A percentile compares a stretch with the other conserved stretches of the same genome.
Conservation (phyloP, 1,284 basidiomycete genomes). For the Rhodotorula sp. region DNA sequence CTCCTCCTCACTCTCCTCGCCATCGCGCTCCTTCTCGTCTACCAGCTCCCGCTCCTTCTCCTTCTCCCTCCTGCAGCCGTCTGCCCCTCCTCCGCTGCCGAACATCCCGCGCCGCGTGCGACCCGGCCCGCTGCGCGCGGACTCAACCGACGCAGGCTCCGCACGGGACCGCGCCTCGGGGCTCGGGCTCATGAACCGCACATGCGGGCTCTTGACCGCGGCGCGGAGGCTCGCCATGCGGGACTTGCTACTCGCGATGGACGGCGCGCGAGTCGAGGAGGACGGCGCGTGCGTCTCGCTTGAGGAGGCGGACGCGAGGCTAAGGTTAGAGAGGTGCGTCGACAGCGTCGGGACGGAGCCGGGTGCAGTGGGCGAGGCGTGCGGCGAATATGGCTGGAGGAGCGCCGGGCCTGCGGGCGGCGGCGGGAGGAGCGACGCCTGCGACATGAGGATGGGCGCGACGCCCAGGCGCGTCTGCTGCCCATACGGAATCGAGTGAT, state of each 20-base stretch:
- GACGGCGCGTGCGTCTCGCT: not conserved
- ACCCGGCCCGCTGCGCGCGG: too few relatives aligned
- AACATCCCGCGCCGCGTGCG: not conserved
- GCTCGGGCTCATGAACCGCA: conserved; percentile 24
- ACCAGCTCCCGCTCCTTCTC: not conserved
- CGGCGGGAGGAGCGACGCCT: not conserved
- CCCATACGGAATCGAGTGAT: conserved; percentile 6
- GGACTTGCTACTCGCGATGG: not conserved
- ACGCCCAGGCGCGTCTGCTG: not conserved
- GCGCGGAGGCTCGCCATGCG: conserved; percentile 12
- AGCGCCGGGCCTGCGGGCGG: not conserved
- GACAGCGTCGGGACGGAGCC: not conserved
- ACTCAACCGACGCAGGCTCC: not conserved
- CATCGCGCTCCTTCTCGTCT: too few relatives aligned
- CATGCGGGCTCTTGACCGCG: conserved; percentile 12
- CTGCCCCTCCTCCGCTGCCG: not conserved
- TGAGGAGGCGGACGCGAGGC: not conserved
- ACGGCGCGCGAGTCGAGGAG: not conserved
- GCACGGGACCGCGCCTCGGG: conserved; percentile 8
- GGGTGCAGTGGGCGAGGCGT: not conserved
- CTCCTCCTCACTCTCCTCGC: not conserved
- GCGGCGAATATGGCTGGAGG: not conserved
- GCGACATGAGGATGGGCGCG: not conserved
- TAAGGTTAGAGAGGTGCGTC: too few relatives aligned
- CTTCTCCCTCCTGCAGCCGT: not conserved